These are phyloP conservation scores for Xylariaceae sp. DNA, from an alignment of 2,329 filamentous ascomycete species.

Conservation along the genomic window DNA sequence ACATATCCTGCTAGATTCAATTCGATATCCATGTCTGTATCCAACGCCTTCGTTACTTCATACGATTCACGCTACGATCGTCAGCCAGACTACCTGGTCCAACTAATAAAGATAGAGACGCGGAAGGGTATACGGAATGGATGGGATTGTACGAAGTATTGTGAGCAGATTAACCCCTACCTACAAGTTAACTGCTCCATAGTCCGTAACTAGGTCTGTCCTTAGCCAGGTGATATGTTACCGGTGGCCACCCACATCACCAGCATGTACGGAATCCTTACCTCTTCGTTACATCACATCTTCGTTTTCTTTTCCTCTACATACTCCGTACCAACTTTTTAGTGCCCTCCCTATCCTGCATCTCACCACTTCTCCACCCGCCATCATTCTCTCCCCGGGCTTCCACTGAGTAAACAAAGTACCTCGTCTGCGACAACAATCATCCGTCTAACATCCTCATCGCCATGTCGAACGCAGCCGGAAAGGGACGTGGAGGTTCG, in stretches of 20 bases:
- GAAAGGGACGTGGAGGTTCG: neutral
- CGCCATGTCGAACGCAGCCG: slow-evolving; percentile 6
- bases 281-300: neutral
- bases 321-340: neutral
- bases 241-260: neutral
- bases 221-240: neutral
- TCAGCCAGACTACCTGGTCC: neutral
- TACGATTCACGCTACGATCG: slow-evolving; percentile 8
- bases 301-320: neutral
- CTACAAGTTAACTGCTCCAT: too few relatives aligned
- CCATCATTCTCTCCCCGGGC: neutral
- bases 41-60: slow-evolving; percentile 14
- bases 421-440: neutral
- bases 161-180: too few relatives aligned
- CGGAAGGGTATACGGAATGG: neutral
- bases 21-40: slow-evolving; percentile 1
- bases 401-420: neutral
- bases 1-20: slow-evolving; percentile 4
- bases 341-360: neutral
- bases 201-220: neutral
- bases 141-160: too few relatives aligned
- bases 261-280: neutral
- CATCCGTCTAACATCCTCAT: neutral
- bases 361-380: neutral
- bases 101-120: too few relatives aligned